Evolutionary conservation across 257 asterid genomes (phyloP), one percentile per base, ranked within the genome.

Genomic region (Ligustrum vulgare): DNA sequence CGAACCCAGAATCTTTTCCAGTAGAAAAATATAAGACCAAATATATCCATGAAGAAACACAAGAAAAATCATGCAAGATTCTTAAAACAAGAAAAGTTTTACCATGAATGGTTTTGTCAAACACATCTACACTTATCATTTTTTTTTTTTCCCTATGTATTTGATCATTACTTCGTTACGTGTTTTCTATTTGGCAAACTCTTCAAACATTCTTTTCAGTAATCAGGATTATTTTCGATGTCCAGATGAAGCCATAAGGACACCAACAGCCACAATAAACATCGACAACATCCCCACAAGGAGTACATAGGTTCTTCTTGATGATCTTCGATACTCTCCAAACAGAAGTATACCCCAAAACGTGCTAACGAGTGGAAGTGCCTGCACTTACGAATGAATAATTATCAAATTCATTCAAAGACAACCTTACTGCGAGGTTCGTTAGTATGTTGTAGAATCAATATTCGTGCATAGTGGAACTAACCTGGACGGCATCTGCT

Each of bases 401-500:
- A 43, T 1, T 13, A 45, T 15, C 18, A 45, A 45, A 11, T 13
- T 45, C 54, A 45, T 45, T 45, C 54, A 45, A 13, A 45, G n/a
- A 13, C n/a, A 15, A 3, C 54, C 54, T 45, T 15, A 12, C 3
- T 18, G 18, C 18, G 1, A 51, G 23, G 60, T 51, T 51, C 9
- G 16, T 51, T 15, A 18, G 18, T 13, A 43, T 45, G 54, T 8
- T 18, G 10, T 51, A 51, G 62, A 51, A 16, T 51, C 62, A 16
- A 20, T 4, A 70, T 36, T 6, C 6, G 43, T 2, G 6, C 67
- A 67, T 3, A 60, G 32, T 18, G 15, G 70, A 18, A 82, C 84
- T 76, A 25, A 93, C 98, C 98, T 93, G 98, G 74, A 94, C 99
- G 2, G 99, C 99, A 70, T 92, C 99, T 11, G 99, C 99, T 69